Conservation (phyloP, 2,329 filamentous ascomycete species). For the Monosporascus ibericus region DNA sequence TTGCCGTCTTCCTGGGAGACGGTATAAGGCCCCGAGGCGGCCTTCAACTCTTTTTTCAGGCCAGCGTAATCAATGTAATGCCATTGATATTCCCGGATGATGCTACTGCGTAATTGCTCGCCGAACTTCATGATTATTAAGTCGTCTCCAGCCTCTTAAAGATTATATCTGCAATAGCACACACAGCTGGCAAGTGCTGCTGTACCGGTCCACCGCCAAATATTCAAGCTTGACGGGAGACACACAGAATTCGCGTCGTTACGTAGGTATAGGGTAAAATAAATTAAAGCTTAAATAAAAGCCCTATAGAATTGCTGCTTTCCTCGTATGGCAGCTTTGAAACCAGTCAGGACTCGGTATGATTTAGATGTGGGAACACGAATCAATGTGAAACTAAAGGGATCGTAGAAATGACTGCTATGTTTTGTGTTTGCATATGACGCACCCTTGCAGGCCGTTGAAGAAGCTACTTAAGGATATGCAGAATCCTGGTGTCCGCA, state of each 20-base stretch:
- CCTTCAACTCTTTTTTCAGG: slow-evolving; percentile 81
- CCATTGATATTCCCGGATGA: slow-evolving; percentile 96
- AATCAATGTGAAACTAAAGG: too few species aligned
- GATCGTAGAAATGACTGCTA: background rate
- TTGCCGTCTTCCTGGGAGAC: slow-evolving; percentile 17
- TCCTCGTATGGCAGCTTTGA: too few species aligned
- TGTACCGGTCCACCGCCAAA: too few species aligned
- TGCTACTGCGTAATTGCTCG: slow-evolving; percentile 89
- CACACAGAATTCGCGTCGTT: background rate
- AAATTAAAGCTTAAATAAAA: too few species aligned
- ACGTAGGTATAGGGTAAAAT: slow-evolving; percentile 7
- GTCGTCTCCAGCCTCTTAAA: slow-evolving; percentile 35
- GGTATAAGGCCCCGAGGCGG: slow-evolving; percentile 47
- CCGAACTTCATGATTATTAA: slow-evolving; percentile 76
- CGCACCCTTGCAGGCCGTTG: background rate
- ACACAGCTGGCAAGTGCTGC: background rate
- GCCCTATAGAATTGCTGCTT: too few species aligned
- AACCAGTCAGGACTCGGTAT: too few species aligned
- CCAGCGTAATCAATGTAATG: slow-evolving; percentile 98
- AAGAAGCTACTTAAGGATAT: background rate
- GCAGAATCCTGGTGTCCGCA: too few species aligned
- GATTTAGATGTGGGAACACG: too few species aligned
- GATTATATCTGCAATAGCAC: slow-evolving; percentile 3
- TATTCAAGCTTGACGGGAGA: too few species aligned
- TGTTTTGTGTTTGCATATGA: background rate